Evolutionary conservation across 1,139 yeast genomes (phyloP).

Genomic region (Pichia inconspicua): DNA sequence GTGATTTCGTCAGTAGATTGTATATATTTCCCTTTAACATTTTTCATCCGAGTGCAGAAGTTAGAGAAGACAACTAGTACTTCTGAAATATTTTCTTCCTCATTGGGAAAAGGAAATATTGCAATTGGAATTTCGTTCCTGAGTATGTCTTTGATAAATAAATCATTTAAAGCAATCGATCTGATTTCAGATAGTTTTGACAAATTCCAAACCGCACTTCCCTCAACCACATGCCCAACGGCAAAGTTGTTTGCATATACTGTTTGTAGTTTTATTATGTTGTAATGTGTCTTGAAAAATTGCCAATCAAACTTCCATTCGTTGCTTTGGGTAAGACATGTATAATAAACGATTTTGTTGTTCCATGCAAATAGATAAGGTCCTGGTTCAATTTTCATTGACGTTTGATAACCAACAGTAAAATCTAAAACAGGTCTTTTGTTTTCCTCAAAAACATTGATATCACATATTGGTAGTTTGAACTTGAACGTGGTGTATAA

Average conservation of each 20-base stretch:
- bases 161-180: slow-evolving; percentile 19
- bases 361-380: slow-evolving; percentile 24
- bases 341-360: slow-evolving; percentile 20
- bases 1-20: slow-evolving; percentile 22
- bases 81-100: slow-evolving; percentile 16
- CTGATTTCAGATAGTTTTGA: slow-evolving; percentile 24
- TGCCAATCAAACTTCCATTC: slow-evolving; percentile 19
- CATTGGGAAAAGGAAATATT: slow-evolving; percentile 19
- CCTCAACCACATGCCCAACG: slow-evolving; percentile 22
- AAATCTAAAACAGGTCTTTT: slow-evolving; percentile 19
- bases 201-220: slow-evolving; percentile 23
- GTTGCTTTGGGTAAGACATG: slow-evolving; percentile 14
- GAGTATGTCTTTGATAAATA: slow-evolving; percentile 21
- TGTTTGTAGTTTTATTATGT: slow-evolving; percentile 18
- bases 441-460: slow-evolving; percentile 14
- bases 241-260: slow-evolving; percentile 25
- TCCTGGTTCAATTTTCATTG: slow-evolving; percentile 14
- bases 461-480: slow-evolving; percentile 15
- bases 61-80: slow-evolving; percentile 22
- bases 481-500: slow-evolving; percentile 22
- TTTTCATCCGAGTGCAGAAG: slow-evolving; percentile 23
- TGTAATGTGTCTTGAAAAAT: slow-evolving; percentile 22
- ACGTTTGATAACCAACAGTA: slow-evolving; percentile 23
- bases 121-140: slow-evolving; percentile 23
- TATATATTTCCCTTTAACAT: slow-evolving; percentile 16